Base-by-base conservation (phyloP, 164 flowering plant species). In the Stephania japonica region DNA sequence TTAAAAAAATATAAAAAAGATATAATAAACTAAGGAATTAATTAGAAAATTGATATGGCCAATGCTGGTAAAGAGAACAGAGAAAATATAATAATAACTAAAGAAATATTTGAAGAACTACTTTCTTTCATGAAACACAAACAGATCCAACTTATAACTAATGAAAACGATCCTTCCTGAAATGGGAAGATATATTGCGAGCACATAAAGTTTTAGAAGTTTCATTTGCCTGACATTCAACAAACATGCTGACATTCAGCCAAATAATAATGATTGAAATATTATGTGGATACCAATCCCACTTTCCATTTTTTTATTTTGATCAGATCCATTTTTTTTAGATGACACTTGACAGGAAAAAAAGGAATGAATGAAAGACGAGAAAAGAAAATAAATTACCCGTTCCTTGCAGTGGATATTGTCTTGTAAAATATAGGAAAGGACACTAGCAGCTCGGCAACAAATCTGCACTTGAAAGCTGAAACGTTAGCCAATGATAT, bases 401-500 rank as follows among this genome's bases (percentile, higher is more conserved):
- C 75, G 86, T 80, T 93, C 98, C 83, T 93, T 95, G 87, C 98
- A 90, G 53, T 86, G 91, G 61, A 70, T 62, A 75, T 96, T 96
- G 80, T 90, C 93, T 91, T 89, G 87, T 73, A 96, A 75, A 24
- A 93, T 63, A 82, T 96, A 90, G 70, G 95, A 84, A 69, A 96
- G 97, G 80, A 96, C 92, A 79, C 97, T 90, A 66, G 98, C 93
- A 82, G 99, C 97, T 76, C 97, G 83, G 85, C 91, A 84, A 83
- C 94, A 90, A 73, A 86, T 87, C 99, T 95, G 92, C 84, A 81
- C 10, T 71, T 76, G 32, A 78, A 78, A 69, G 56, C 69, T 76
- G 32, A 78, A 78, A 69, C 63, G 65, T 71, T 61, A 81, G 80
- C 78, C 18, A 21, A 59, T 59, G 23, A 59, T 16, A 18, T 59